Conservation (phyloP, 179 eudicot species). For the Silene vulgaris region DNA sequence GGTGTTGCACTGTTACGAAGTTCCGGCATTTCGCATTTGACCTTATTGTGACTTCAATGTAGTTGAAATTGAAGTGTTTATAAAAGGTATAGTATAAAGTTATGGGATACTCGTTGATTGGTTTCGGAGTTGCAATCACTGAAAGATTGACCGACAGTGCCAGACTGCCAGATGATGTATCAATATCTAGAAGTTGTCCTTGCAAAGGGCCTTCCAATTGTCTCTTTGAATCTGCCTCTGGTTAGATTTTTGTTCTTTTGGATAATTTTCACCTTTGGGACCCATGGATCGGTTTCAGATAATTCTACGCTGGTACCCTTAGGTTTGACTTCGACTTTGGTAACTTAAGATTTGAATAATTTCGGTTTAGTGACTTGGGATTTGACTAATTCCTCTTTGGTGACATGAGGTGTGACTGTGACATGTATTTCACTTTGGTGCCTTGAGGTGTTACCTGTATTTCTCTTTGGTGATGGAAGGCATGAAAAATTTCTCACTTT, state of each 20-base stretch:
- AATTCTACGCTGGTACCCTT: background rate
- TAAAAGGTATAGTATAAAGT: background rate
- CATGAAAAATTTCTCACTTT: too few species aligned
- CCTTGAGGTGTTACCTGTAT: background rate
- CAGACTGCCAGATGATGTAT: conserved; percentile 3
- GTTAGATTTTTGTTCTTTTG: background rate
- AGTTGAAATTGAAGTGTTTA: background rate
- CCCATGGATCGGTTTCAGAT: too few species aligned
- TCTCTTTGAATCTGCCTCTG: background rate
- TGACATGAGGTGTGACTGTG: background rate
- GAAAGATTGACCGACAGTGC: background rate
- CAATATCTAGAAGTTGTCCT: background rate
- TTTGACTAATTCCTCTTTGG: background rate
- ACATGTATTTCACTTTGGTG: background rate
- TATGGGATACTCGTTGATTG: background rate
- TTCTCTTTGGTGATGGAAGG: too few species aligned
- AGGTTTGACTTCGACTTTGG: background rate
- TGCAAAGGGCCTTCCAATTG: background rate
- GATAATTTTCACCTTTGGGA: too few species aligned
- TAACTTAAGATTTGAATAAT: too few species aligned
- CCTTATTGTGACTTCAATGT: too few species aligned
- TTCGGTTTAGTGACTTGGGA: background rate
- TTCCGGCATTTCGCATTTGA: too few species aligned
- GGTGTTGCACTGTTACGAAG: too few species aligned
- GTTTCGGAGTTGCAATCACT: background rate